A percentile compares a stretch with the other conserved stretches of the same genome.
These are phyloP conservation scores for Alloteropsis angusta DNA, from an alignment of 202 grass and related monocot species.

Conservation along the genomic window DNA sequence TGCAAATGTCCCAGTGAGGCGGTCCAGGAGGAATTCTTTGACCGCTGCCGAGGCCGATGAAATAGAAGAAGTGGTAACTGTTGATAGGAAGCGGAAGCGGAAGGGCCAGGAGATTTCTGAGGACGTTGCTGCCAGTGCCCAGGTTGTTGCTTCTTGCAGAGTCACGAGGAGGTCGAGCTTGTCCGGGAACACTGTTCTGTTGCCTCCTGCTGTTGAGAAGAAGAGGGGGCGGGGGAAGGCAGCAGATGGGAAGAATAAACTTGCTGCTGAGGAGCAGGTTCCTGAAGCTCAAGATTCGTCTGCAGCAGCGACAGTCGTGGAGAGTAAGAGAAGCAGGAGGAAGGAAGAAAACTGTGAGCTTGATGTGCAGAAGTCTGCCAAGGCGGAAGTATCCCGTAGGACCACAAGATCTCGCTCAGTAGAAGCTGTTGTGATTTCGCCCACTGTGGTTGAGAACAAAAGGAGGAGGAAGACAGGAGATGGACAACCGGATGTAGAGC, in stretches of 20 bases:
- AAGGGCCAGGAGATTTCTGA: not conserved
- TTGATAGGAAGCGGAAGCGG: not conserved
- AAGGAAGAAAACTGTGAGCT: not conserved
- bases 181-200: not conserved
- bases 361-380: not conserved
- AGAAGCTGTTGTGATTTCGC: not conserved
- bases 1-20: not conserved
- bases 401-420: constrained; percentile 9
- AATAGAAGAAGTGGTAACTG: not conserved
- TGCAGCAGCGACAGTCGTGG: not conserved
- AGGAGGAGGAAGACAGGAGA: not conserved
- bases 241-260: not conserved
- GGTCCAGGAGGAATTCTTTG: not conserved
- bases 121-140: not conserved
- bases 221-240: constrained; percentile 11
- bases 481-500: not conserved
- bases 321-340: not conserved
- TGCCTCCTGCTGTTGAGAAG: constrained; percentile 10
- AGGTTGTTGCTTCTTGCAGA: not conserved
- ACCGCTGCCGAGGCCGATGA: not conserved
- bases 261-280: not conserved
- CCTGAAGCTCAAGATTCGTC: not conserved
- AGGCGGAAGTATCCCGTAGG: constrained; percentile 4
- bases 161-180: constrained; percentile 22
- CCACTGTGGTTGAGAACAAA: constrained; percentile 10